Percentiles rank a stretch among this genome's conserved stretches.
phyloP scores from a whole-genome alignment of 106 monocot genomes.

The Allium fistulosum region DNA sequence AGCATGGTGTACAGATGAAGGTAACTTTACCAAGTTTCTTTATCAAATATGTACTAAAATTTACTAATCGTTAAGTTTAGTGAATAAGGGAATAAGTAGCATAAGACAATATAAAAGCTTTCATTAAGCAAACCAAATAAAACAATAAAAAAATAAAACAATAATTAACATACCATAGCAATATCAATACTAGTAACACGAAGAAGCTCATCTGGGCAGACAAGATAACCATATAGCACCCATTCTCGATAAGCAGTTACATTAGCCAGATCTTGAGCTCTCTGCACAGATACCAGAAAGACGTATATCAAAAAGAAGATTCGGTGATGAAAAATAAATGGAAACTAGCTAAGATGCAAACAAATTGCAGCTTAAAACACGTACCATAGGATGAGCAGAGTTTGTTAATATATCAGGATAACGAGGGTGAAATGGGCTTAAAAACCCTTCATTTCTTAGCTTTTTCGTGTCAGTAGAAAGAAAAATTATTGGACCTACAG shows the following conservation, averaged over 20 bases:
- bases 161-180: slow-evolving; percentile 58
- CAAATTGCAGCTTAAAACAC: not conserved
- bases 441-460: slow-evolving; percentile 93
- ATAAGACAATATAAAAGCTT: not conserved
- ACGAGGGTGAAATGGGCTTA: slow-evolving; percentile 98
- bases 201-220: slow-evolving; percentile 95
- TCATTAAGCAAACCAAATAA: not conserved
- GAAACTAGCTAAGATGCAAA: not conserved
- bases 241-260: slow-evolving; percentile 94
- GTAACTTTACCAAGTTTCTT: not conserved
- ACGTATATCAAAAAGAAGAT: not conserved
- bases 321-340: not conserved
- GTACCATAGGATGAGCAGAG: slow-evolving; percentile 96
- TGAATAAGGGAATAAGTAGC: not conserved
- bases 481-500: slow-evolving; percentile 91
- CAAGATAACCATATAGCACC: slow-evolving; percentile 95
- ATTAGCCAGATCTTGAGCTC: slow-evolving; percentile 98
- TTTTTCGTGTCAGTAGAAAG: slow-evolving; percentile 96
- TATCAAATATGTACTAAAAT: too few relatives aligned
- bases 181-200: slow-evolving; percentile 99
- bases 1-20: slow-evolving; percentile 3
- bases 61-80: too few relatives aligned
- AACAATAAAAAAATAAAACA: not conserved
- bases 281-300: slow-evolving; percentile 28
- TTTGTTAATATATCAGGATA: slow-evolving; percentile 99